Base-by-base conservation (phyloP, 805 yeast genomes). In the Debaryomyces hansenii region DNA sequence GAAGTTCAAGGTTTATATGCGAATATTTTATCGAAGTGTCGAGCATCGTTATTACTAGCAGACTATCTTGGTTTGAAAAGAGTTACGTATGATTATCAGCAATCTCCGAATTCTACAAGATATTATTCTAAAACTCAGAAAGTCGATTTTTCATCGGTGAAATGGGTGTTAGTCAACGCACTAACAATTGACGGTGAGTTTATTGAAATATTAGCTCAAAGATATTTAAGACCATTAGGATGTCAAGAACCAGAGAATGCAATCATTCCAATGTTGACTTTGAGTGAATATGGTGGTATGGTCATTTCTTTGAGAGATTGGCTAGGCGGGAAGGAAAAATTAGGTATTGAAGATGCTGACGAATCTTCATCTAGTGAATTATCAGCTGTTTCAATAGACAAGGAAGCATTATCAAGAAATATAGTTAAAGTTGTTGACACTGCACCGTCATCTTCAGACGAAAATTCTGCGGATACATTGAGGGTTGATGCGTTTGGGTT, bases 281-380 rank as follows among this genome's bases (percentile, higher is more conserved):
- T 94, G 41, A 82, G 87, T 52, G 99, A 94, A 60, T 95, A 90
- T 58, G 99, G 99, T 29, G 99, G 99, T 2, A 88, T 92, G 81
- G 90, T 91, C 10, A 82, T 94, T 5, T 83, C 97, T 0, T 80
- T 90, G 77, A 77, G 96, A 53, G 99, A 94, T 63, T 92, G 96
- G 90, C 70, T 91, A 12, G 90, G 89, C 3, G 80, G 80, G 4
- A 80, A 80, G 45, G 87, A 84, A 16, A 79, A 79, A 40, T 57
- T 85, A 45, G 87, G 88, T 4, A 57, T 69, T 33, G 67, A 68
- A 4, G 34, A 67, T 29, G 52, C 59, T 2, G 75, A 76, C 37
- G 79, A 71, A 20, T 53, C 56, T 12, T 57, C 52, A 18, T 43
- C 54, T 10, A 37, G 46, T 16, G 81, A 77, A 20, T 64, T 86